Evolutionary conservation across 805 yeast species (phyloP), one percentile per base, ranked within the genome.

Genomic region (Danielozyma ontarioensis): DNA sequence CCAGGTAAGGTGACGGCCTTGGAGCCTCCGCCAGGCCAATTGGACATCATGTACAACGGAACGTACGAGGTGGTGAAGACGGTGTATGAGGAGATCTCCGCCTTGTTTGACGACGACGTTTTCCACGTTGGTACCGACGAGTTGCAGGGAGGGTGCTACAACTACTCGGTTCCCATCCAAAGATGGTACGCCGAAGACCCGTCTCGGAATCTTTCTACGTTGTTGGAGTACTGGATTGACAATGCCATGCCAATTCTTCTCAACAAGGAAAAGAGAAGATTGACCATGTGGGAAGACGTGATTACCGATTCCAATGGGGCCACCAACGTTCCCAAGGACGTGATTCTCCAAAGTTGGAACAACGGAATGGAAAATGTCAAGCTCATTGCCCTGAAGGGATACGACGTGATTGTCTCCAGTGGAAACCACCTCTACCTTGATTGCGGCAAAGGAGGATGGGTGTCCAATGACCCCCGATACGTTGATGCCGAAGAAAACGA

Each of bases 61-160:
- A 55, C 68, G 3, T 62, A 59, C 35, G 53, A 58, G 3, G 53
- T 60, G 13, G 55, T 66, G 5, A 37, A 42, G 22, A 48, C 51
- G 13, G 59, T 66, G 5, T 64, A 53, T 40, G 34, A 53, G 10
- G 71, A 66, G 31, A 28, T 66, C 7, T 42, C 51, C 13, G 36
- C 31, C 2, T 33, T 62, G 12, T 66, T 65, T 41, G 28, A 41
- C 4, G 70, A 65, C 38, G 41, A 56, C 28, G 44, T 59, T n/a
- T 62, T 62, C 53, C 72, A 66, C 39, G 67, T 64, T 25, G 72
- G 72, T 4, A 53, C 48, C 24, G 71, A 66, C 38, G 72, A 66
- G 44, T 42, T 64, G 32, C 52, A 46, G 22, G 40, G 50, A 8
- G 39, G 37, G 4, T 65, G 72, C 44, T 64, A 59, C 48, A 56